phyloP scores from a whole-genome alignment of 441 rosid species.

The Capsella rubella region DNA sequence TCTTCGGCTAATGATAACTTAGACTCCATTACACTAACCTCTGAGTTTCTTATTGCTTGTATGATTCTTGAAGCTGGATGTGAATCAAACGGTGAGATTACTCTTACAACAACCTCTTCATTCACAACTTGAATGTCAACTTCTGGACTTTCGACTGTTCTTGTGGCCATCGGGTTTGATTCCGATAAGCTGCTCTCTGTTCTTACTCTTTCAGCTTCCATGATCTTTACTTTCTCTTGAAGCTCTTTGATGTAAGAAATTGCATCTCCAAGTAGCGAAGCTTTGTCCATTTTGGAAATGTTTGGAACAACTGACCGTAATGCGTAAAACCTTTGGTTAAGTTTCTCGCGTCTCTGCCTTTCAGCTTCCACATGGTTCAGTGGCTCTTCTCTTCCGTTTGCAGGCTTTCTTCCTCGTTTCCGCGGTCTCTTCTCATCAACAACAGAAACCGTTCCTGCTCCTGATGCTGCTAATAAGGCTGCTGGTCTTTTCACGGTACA shows the following conservation, averaged over 20 bases:
- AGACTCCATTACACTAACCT: constrained; percentile 66
- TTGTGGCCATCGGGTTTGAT: constrained; percentile 5
- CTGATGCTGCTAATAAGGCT: constrained; percentile 17
- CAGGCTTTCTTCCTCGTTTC: constrained; percentile 79
- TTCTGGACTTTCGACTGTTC: constrained; percentile 49
- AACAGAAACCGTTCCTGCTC: constrained; percentile 3
- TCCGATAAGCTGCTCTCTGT: constrained; percentile 57
- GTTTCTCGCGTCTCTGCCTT: constrained; percentile 76
- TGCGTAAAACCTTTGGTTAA: constrained; percentile 76
- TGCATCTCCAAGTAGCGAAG: constrained; percentile 76
- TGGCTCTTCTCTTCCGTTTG: constrained; percentile 81
- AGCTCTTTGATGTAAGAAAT: constrained; percentile 80
- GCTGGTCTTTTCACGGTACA: constrained; percentile 58
- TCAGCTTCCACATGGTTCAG: constrained; percentile 86
- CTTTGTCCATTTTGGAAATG: constrained; percentile 86
- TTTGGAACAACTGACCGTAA: constrained; percentile 78
- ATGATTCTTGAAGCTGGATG: constrained; percentile 82
- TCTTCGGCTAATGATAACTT: constrained; percentile 66
- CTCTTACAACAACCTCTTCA: constrained; percentile 71
- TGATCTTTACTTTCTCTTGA: constrained; percentile 60
- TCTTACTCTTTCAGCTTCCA: constrained; percentile 67
- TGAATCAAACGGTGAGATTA: constrained; percentile 72
- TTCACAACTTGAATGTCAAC: constrained; percentile 64
- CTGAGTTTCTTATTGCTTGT: constrained; percentile 70
- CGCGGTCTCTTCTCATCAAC: constrained; percentile 72